A percentile compares a stretch with the other conserved stretches of the same genome.
phyloP scores from a whole-genome alignment of 2,329 filamentous ascomycete species.

The Penicillium nordicum region DNA sequence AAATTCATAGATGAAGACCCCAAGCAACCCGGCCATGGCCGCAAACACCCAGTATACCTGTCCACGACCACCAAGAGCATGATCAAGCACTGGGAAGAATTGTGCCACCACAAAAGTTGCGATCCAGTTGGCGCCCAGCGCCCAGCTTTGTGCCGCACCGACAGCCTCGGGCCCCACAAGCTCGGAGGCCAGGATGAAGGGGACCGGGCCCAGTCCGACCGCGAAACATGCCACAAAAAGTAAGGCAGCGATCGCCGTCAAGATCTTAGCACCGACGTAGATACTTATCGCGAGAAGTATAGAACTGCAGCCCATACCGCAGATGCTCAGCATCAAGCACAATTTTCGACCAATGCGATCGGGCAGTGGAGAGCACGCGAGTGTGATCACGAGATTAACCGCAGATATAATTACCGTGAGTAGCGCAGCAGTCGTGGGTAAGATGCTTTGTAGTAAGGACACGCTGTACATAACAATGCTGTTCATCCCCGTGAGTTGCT shows the following conservation, averaged over 20 bases:
- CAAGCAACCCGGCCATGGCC: slow-evolving; percentile 64
- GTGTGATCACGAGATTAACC: slow-evolving; percentile 80
- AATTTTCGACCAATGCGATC: slow-evolving; percentile 85
- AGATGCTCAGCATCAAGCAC: slow-evolving; percentile 76
- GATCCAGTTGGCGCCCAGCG: slow-evolving; percentile 79
- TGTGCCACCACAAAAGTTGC: slow-evolving; percentile 91
- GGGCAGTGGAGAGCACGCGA: slow-evolving; percentile 75
- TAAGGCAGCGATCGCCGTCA: slow-evolving; percentile 78
- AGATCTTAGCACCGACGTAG: slow-evolving; percentile 63
- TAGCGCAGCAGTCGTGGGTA: slow-evolving; percentile 75
- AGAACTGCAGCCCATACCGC: slow-evolving; percentile 78
- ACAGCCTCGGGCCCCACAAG: slow-evolving; percentile 87
- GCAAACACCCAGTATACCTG: slow-evolving; percentile 93
- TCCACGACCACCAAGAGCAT: slow-evolving; percentile 70
- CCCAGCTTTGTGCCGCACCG: slow-evolving; percentile 86
- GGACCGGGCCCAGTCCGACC: slow-evolving; percentile 85
- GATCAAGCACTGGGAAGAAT: slow-evolving; percentile 87
- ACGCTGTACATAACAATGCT: slow-evolving; percentile 99
- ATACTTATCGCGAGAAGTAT: slow-evolving; percentile 78
- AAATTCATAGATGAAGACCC: slow-evolving; percentile 65
- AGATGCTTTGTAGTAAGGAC: slow-evolving; percentile 73
- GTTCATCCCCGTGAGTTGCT: slow-evolving; percentile 93
- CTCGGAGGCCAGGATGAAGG: slow-evolving; percentile 90
- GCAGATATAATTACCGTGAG: slow-evolving; percentile 84
- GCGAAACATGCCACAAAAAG: slow-evolving; percentile 88